Evolutionary conservation across 2,329 filamentous ascomycete species (phyloP).

Genomic region (Fusarium nodosum): DNA sequence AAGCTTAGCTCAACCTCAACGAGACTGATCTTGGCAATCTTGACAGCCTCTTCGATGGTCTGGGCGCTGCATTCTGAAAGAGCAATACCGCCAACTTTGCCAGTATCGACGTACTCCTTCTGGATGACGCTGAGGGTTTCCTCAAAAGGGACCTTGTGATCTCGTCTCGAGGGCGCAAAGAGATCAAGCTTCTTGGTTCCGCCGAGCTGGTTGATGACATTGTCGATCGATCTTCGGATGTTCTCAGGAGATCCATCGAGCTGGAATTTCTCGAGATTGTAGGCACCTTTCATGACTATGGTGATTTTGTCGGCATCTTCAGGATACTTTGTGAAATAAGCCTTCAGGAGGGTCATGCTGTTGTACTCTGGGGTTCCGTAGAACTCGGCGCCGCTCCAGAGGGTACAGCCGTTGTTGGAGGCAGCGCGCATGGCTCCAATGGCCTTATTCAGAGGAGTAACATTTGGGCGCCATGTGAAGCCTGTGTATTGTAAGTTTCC

Average conservation of each 20-base stretch:
- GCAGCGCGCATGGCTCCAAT: slow-evolving; percentile 69
- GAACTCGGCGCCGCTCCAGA: slow-evolving; percentile 75
- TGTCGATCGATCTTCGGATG: slow-evolving; percentile 70
- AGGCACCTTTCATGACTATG: slow-evolving; percentile 72
- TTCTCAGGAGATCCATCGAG: slow-evolving; percentile 67
- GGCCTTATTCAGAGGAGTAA: slow-evolving; percentile 61
- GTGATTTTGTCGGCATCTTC: slow-evolving; percentile 73
- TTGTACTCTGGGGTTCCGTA: slow-evolving; percentile 73
- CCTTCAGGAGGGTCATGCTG: slow-evolving; percentile 69
- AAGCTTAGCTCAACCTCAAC: slow-evolving; percentile 69
- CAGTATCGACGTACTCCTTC: slow-evolving; percentile 64
- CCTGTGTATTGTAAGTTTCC: slow-evolving; percentile 48
- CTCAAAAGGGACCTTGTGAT: slow-evolving; percentile 62
- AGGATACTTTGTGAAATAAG: slow-evolving; percentile 74
- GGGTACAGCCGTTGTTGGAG: slow-evolving; percentile 59
- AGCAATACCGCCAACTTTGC: slow-evolving; percentile 65
- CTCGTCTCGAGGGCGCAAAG: slow-evolving; percentile 71
- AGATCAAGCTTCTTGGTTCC: slow-evolving; percentile 72
- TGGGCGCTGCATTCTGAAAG: slow-evolving; percentile 65
- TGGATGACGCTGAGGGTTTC: slow-evolving; percentile 59
- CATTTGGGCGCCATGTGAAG: slow-evolving; percentile 59
- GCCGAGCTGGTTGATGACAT: slow-evolving; percentile 64
- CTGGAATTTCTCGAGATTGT: slow-evolving; percentile 52
- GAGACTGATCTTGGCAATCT: slow-evolving; percentile 59
- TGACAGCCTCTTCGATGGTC: slow-evolving; percentile 64